These are phyloP conservation scores for Trichoderma afroharzianum DNA, from an alignment of 2,329 filamentous ascomycete species.

Conservation along the genomic window DNA sequence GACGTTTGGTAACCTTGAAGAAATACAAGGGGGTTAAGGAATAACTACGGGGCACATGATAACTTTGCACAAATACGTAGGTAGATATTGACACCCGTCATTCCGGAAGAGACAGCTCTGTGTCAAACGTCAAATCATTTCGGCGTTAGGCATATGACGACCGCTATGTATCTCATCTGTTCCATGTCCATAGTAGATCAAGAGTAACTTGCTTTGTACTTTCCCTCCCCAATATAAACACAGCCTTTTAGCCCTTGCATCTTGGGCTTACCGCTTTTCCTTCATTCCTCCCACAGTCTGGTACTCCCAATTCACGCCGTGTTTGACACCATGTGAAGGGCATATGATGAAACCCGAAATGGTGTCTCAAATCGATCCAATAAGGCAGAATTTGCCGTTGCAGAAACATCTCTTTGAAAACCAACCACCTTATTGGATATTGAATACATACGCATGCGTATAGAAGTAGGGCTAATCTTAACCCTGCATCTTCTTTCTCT, in stretches of 20 bases:
- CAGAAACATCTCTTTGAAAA: constrained; percentile 1
- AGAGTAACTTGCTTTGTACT: neutral
- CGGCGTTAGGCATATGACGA: constrained; percentile 8
- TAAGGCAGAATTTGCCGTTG: neutral
- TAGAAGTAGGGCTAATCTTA: constrained; percentile 43
- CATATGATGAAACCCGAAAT: neutral
- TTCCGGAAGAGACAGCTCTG: neutral
- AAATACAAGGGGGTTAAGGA: too few relatives aligned
- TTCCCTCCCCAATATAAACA: neutral
- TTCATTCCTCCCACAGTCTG: neutral
- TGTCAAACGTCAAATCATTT: constrained; percentile 15
- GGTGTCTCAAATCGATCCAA: neutral
- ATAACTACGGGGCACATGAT: neutral
- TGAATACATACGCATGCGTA: neutral
- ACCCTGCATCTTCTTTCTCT: constrained; percentile 91
- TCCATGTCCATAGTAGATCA: neutral
- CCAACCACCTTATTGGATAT: neutral
- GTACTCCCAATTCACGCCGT: neutral
- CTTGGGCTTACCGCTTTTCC: neutral
- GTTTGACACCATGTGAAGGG: neutral
- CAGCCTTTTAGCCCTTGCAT: neutral
- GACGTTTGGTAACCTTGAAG: neutral
- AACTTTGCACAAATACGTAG: neutral
- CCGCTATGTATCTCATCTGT: neutral
- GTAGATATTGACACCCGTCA: neutral